Conservation (phyloP, 2,329 filamentous ascomycete species). For the Arthrinium phaeospermum region DNA sequence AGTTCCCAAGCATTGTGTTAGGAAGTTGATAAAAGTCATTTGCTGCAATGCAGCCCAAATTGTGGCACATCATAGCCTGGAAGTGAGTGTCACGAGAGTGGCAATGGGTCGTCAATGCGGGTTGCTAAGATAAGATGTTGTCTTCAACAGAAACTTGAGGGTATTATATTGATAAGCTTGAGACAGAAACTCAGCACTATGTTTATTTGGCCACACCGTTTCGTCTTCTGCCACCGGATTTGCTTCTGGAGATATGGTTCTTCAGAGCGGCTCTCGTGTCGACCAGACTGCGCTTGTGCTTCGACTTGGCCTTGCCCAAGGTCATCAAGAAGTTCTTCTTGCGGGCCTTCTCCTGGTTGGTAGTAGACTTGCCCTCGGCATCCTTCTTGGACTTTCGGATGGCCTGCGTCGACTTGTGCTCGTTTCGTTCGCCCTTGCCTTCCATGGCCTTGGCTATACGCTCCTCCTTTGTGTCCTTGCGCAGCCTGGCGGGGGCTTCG, state of each 20-base stretch:
- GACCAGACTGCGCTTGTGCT: constrained; percentile 91
- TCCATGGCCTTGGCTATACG: constrained; percentile 82
- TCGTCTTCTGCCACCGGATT: constrained; percentile 80
- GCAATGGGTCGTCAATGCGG: neutral
- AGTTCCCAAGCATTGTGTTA: too few relatives aligned
- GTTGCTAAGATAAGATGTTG: neutral
- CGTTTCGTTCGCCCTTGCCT: constrained; percentile 75
- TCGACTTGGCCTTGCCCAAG: constrained; percentile 90
- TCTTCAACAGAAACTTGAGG: neutral
- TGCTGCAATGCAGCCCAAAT: too few relatives aligned
- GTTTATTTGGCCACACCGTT: constrained; percentile 55
- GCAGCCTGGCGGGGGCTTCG: constrained; percentile 80
- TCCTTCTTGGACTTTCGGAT: constrained; percentile 87
- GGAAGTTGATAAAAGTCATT: too few relatives aligned
- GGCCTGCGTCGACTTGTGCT: constrained; percentile 87
- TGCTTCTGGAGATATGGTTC: constrained; percentile 81
- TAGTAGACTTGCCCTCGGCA: constrained; percentile 90
- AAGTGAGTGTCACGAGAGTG: neutral
- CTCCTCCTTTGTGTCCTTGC: constrained; percentile 89
- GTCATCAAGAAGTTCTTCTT: constrained; percentile 99
- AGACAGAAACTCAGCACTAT: neutral
- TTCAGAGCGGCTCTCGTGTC: constrained; percentile 82
- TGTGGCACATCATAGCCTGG: neutral
- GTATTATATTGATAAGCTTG: constrained; percentile 12
- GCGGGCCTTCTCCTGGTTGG: constrained; percentile 94